Evolutionary conservation across 2,329 filamentous ascomycete species (phyloP).

Genomic region (Colletotrichum lini): DNA sequence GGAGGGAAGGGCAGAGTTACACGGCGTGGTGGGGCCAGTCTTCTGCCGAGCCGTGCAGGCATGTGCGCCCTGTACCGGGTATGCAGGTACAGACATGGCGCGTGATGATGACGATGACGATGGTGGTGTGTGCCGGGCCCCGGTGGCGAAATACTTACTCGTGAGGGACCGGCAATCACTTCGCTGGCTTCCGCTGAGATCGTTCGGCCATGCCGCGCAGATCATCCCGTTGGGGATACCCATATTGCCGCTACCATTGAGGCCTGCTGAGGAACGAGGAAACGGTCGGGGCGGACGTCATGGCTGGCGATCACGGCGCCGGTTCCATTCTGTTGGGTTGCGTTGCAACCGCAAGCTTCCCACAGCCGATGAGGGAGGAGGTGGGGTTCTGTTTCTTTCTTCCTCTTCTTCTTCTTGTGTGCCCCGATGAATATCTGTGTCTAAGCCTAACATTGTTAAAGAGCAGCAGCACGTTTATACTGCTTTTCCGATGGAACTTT

Average conservation of each 20-base stretch:
- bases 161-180: background rate
- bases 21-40: background rate
- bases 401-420: background rate
- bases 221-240: background rate
- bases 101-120: conserved; percentile 15
- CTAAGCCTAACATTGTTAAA: background rate
- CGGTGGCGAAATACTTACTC: conserved; percentile 5
- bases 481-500: background rate
- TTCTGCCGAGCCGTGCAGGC: background rate
- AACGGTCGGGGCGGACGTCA: background rate
- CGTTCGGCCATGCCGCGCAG: background rate
- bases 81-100: conserved; percentile 41
- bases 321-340: background rate
- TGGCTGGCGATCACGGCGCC: conserved; percentile 3
- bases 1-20: background rate
- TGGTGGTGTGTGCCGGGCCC: no score
- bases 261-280: background rate
- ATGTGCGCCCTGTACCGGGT: background rate
- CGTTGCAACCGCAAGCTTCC: background rate
- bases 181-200: background rate
- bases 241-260: background rate
- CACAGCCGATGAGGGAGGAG: no score
- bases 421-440: background rate
- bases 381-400: no score
- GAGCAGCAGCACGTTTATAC: background rate